Base-by-base conservation (phyloP, 805 yeast genomes). In the Schizosaccharomyces lindneri region DNA sequence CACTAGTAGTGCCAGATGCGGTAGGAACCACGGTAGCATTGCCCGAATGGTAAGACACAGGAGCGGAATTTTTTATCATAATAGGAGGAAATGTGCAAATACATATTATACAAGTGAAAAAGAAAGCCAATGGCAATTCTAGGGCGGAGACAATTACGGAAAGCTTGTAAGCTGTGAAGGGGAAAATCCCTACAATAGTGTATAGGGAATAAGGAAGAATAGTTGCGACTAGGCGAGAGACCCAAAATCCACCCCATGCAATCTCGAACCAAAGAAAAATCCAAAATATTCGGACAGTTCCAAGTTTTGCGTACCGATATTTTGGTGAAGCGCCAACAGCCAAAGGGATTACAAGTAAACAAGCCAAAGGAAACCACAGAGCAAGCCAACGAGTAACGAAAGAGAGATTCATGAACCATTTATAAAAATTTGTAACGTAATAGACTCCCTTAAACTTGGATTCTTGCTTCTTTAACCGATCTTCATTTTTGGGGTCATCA, bases 231-330 rank as follows among this genome's bases (percentile, higher is more conserved):
- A 71, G 62, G 21, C 70, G 64, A 19, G 70, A 63, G n/a, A 72
- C 64, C 66, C 68, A 72, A 55, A 71, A 65, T 13, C 73, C 63
- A 7, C 69, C 74, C 75, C 75, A 73, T 39, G 67, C 70, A 29
- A 72, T 70, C 63, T 73, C 75, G 6, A 71, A 66, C 75, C 75
- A 73, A 55, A 73, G 70, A 63, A 73, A 73, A 32, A 73, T 63
- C 74, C 74, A 73, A 68, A 69, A 65, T 27, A 73, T 66, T 2
- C 71, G 66, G 9, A 70, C 68, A 36, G 67, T 63, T 29, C 75
- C 75, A 1, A 73, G 66, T 24, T 55, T 6, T 48, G 73, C 69
- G n/a, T 63, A 63, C 11, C 63, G 66, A 55, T 65, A 64, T 27
- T 65, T 70, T 70, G 72, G 72, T 4, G 74, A 51, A 3, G 7